Evolutionary conservation across 2,329 filamentous ascomycete species (phyloP), one percentile per base, ranked within the genome.

Genomic region (Penicillium sp.): DNA sequence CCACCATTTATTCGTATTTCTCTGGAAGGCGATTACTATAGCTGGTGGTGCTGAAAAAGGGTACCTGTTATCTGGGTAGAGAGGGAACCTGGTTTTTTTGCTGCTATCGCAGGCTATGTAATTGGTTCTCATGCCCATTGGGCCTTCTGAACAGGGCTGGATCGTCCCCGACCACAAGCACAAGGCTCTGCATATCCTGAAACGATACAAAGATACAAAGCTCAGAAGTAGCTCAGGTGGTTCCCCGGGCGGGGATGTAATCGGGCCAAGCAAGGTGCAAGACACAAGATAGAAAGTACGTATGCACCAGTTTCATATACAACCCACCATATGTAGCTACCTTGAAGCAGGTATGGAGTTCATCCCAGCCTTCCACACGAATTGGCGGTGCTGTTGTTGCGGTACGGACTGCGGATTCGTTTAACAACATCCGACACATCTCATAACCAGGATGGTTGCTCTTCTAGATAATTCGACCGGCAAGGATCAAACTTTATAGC

Each of bases 251-350:
- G 48, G 40, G 41, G 44, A 39, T 36, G 34, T 47, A 29, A 53
- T 57, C 34, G 23, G 34, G 13, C 34, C 13, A 57, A 5, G 54
- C 43, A 57, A 57, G 54, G 54, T 47, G 34, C 34, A 36, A 53
- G 38, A 19, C 21, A 33, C 54, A 40, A 23, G 21, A 40, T 52
- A 15, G 25, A 31, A 45, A 13, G 41, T 52, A 53, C 41, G 10
- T 36, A 40, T 25, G 21, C 27, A 29, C 21, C 6, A 34, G 47
- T 27, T 31, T 39, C 47, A 31, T 31, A 50, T 33, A 46, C n/a
- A 27, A 21, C 23, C 38, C 51, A 36, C 51, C 46, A 55, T 55
- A 46, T 50, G 46, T n/a, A 36, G 36, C 9, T 41, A 43, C 29
- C 16, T 41, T 4, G 10, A 49, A 49, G 38, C 36, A 25, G 39